Evolutionary conservation across 345 rosid species (phyloP), one percentile per base, ranked within the genome.

Genomic region (Abelmoschus esculentus): DNA sequence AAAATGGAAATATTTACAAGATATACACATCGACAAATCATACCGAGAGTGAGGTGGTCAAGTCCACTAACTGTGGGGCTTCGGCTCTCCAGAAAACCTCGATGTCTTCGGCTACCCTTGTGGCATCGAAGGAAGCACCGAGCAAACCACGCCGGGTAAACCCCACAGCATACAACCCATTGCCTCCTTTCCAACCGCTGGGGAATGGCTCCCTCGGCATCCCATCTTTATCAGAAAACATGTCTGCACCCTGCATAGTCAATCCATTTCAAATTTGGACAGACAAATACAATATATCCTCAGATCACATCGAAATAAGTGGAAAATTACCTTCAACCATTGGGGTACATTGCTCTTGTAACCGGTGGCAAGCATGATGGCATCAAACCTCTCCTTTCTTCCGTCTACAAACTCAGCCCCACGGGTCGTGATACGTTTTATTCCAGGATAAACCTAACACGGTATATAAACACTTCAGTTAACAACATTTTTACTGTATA

Each of bases 301-400:
- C 44, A 11, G 5, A 40, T 40, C 12, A 40, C 11, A 7, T 40
- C 44, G 44, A 40, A 40, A 40, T 8, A 56, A 3, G 46, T 26
- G 13, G 9, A 58, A 22, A 22, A 2, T n/a, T 69, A 92, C 98
- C 91, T 90, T 92, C 69, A 92, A 73, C 96, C 98, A 92, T 58
- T 75, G 74, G 56, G 89, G 88, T 19, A 92, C 96, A 31, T 86
- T 90, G 76, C 91, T 92, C 80, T 78, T 92, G 78, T 85, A 92
- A 10, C 98, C 98, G 0, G 98, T 90, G 46, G 98, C 98, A 4
- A 92, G 86, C 59, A 92, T 79, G 38, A 92, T 85, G 53, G 88
- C 89, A 42, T 92, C 98, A 14, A 85, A 90, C 28, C 68, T 81
- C 72, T 80, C 89, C 1, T 65, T 74, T 63, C 73, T 82, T 34